Percentiles rank a stretch among this genome's conserved stretches.
phyloP scores from a whole-genome alignment of 495 filamentous ascomycete genomes.

The Letharia lupina region DNA sequence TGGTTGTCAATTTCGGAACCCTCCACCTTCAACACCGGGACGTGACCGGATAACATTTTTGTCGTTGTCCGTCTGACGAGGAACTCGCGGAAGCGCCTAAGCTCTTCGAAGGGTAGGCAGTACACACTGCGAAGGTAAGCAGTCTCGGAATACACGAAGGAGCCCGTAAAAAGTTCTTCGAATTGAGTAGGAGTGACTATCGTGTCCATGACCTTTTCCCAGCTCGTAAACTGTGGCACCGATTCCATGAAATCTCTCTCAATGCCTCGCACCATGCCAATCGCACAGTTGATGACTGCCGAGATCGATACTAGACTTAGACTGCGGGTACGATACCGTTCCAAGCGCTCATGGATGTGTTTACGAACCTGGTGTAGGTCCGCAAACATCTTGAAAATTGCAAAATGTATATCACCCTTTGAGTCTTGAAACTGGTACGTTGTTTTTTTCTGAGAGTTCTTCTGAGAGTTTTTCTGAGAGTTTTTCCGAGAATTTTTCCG shows the following conservation, averaged over 20 bases:
- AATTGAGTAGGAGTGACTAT: background rate
- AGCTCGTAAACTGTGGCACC: background rate
- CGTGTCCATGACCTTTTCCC: background rate
- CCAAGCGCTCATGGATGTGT: background rate
- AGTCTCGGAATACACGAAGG: background rate
- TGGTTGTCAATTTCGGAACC: background rate
- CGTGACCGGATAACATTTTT: background rate
- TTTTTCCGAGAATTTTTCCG: too few relatives aligned
- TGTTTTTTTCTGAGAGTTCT: background rate
- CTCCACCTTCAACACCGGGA: background rate
- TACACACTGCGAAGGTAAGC: background rate
- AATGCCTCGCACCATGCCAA: background rate
- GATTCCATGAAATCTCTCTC: background rate
- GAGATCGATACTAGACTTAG: background rate
- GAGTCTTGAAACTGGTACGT: background rate
- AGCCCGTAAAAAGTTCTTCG: background rate
- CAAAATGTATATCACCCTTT: background rate
- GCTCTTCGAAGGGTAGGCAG: background rate
- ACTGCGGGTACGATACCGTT: background rate
- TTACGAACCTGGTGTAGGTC: background rate
- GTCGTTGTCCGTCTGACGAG: background rate
- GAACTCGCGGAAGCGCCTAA: background rate
- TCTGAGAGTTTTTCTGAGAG: too few relatives aligned
- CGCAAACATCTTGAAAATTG: background rate
- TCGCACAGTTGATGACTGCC: background rate